phyloP scores from a whole-genome alignment of 78 protist genomes.

The Dictyostelium firmibasis region DNA sequence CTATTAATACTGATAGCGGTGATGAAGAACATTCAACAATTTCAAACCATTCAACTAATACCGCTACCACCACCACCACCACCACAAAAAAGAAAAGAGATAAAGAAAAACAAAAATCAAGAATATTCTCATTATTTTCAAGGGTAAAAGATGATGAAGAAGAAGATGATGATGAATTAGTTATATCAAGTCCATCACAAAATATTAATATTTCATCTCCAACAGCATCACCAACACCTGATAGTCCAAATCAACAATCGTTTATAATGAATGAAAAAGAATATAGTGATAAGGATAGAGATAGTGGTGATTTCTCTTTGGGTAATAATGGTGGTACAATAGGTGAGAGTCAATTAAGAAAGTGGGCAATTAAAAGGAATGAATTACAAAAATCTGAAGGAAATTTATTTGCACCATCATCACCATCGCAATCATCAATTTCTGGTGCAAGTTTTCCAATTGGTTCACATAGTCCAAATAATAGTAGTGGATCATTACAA shows the following conservation, averaged over 20 bases:
- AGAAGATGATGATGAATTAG: slow-evolving; percentile 10
- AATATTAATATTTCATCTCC: not conserved
- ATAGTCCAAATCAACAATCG: not conserved
- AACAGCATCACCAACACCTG: not conserved
- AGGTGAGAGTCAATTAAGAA: slow-evolving; percentile 43
- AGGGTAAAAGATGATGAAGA: slow-evolving; percentile 24
- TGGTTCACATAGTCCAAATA: not conserved
- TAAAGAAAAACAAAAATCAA: slow-evolving; percentile 18
- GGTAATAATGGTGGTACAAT: not conserved
- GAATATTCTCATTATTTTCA: slow-evolving; percentile 34
- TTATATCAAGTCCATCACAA: slow-evolving; percentile 21
- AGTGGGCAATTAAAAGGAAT: slow-evolving; percentile 71
- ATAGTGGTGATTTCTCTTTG: not conserved
- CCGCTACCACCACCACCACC: not conserved
- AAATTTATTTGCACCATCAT: slow-evolving; percentile 17
- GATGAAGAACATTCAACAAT: not conserved
- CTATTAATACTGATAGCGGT: not conserved
- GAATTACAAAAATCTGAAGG: slow-evolving; percentile 13
- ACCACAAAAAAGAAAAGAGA: slow-evolving; percentile 5
- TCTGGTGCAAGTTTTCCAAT: not conserved
- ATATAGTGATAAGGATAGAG: not conserved
- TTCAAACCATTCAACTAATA: no score
- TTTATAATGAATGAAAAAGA: not conserved
- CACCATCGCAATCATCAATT: not conserved
- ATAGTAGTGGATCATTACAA: slow-evolving; percentile 12